Conservation (phyloP, 2,329 filamentous ascomycete genomes). For the Thielaviopsis populi region DNA sequence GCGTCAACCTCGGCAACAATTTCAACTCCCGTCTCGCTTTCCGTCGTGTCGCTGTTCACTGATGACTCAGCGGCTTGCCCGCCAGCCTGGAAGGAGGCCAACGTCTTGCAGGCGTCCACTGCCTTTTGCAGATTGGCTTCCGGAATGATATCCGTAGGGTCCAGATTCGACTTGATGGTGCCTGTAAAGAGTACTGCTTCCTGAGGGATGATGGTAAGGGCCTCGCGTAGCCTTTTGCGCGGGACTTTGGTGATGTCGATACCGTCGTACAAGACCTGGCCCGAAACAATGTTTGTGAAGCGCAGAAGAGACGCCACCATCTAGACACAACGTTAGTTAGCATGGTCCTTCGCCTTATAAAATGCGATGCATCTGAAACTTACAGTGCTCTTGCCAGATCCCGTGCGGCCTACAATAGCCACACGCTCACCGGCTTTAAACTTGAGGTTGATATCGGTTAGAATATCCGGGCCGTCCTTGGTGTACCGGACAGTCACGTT, state of each 20-base stretch:
- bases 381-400: slow-evolving; percentile 56
- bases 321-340: slow-evolving; percentile 16
- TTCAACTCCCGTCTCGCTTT: neutral
- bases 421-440: slow-evolving; percentile 49
- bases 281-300: slow-evolving; percentile 29
- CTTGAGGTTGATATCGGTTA: slow-evolving; percentile 29
- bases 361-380: slow-evolving; percentile 26
- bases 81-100: slow-evolving; percentile 29
- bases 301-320: slow-evolving; percentile 32
- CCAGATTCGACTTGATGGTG: slow-evolving; percentile 35
- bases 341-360: neutral
- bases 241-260: slow-evolving; percentile 31
- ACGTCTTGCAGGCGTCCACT: slow-evolving; percentile 37
- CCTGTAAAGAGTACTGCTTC: slow-evolving; percentile 36
- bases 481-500: slow-evolving; percentile 28
- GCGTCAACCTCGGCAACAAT: slow-evolving; percentile 17
- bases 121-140: slow-evolving; percentile 41
- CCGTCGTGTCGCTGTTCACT: slow-evolving; percentile 16
- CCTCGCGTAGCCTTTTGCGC: slow-evolving; percentile 30
- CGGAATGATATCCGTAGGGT: slow-evolving; percentile 37
- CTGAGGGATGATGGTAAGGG: slow-evolving; percentile 35
- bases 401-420: slow-evolving; percentile 58
- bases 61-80: slow-evolving; percentile 19
- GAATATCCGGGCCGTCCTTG: slow-evolving; percentile 26
- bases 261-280: slow-evolving; percentile 32